phyloP scores from a whole-genome alignment of 169 alveolate genomes.

The Perkinsus chesapeaki region DNA sequence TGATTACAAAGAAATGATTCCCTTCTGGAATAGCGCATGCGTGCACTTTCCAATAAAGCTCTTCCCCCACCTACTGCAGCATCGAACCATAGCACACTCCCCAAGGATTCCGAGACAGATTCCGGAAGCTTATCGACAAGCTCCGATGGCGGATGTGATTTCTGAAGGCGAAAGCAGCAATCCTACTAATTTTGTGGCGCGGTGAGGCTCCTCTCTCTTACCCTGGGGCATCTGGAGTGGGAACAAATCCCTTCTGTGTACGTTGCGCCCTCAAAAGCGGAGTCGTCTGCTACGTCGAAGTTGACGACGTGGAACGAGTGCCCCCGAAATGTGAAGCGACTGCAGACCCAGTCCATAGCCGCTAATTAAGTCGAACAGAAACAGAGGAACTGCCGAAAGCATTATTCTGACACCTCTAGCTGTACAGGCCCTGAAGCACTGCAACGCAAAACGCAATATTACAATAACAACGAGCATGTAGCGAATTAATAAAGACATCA shows the following conservation, averaged over 20 bases:
- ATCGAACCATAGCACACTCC: background rate
- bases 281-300: background rate
- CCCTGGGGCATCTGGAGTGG: background rate
- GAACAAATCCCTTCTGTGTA: background rate
- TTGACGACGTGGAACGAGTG: background rate
- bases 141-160: background rate
- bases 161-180: background rate
- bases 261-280: background rate
- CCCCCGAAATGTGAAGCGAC: background rate
- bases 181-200: no score
- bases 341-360: background rate
- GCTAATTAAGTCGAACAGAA: background rate
- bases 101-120: background rate
- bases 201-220: background rate
- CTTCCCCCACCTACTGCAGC: background rate
- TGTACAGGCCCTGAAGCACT: no score
- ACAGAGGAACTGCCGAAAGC: background rate
- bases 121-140: background rate
- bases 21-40: background rate
- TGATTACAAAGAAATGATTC: background rate
- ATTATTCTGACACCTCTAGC: no score
- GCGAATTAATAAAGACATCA: background rate
- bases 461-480: background rate
- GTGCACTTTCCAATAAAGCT: background rate
- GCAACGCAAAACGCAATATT: background rate